Evolutionary conservation across 768 basidiomycete genomes (phyloP), one percentile per base, ranked within the genome.

Genomic region (Termitomyces titanicus): DNA sequence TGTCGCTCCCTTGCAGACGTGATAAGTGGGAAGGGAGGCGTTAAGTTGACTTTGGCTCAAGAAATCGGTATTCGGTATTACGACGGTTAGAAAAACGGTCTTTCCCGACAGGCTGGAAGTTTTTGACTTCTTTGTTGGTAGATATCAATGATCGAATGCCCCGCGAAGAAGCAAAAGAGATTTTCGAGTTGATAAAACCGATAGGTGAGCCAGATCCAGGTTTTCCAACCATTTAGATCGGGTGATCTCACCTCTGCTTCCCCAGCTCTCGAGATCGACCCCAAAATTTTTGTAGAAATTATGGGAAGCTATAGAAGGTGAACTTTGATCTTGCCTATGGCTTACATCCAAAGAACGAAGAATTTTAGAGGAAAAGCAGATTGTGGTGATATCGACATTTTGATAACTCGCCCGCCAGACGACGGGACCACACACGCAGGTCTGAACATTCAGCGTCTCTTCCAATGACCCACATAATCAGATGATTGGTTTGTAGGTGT

Each of bases 241-340:
- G 3, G 5, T 24, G 2, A 31, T 34, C 1, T 44, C 22, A 45
- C 18, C 33, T 27, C 8, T 31, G 3, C 2, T 33, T 15, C 4
- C 33, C 1, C 57, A 92, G 93, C 91, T 2, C 75, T 89, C 10
- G 70, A 69, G 1, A 76, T 96, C 31, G 94, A 95, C 63, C 71
- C 81, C 5, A 80, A 81, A 50, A 65, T 95, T 24, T 84, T 81
- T 63, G 70, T 97, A 10, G 85, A 94, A 47, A 86, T 95, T 46
- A 95, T 96, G 94, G 95, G 94, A 1, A 93, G 91, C 59, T 98
- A 87, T 67, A 74, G 94, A 62, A 78, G 91, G 88, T 82, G 22
- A 39, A n/a, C 47, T 54, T 18, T 15, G 35, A 9, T n/a, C 37
- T 25, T 47, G 5, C 34, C 12, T 12, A 17, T 43, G 20, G 2